Percentiles rank a stretch among this genome's conserved stretches.
Evolutionary conservation across 208 protist species (phyloP).

Genomic region (Phytomonas francai): DNA sequence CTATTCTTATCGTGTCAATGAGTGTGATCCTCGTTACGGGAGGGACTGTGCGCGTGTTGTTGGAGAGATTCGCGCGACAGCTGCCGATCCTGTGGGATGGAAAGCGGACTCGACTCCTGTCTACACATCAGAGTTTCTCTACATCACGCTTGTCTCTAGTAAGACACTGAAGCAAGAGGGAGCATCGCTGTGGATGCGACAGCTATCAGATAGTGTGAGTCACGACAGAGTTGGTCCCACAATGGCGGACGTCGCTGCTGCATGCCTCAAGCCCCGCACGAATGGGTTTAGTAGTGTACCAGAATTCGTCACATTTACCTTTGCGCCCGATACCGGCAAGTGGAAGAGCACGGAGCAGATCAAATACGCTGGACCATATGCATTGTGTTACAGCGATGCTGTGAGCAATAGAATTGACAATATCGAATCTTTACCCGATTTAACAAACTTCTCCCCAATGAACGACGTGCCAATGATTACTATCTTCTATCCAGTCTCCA

Average conservation of each 20-base stretch:
- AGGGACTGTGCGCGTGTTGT: slow-evolving; percentile 72
- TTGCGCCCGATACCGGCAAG: slow-evolving; percentile 9
- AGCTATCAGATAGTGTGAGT: background rate
- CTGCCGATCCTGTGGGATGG: slow-evolving; percentile 46
- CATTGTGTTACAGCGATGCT: slow-evolving; percentile 47
- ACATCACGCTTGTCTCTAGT: slow-evolving; percentile 28
- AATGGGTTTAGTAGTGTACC: slow-evolving; percentile 1
- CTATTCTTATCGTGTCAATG: slow-evolving; percentile 43
- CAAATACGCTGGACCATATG: slow-evolving; percentile 30
- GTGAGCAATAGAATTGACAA: background rate
- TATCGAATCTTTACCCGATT: background rate
- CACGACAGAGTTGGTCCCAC: slow-evolving; percentile 4
- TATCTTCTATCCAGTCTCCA: slow-evolving; percentile 43
- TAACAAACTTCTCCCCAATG: background rate
- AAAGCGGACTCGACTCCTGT: slow-evolving; percentile 30
- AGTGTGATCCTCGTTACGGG: slow-evolving; percentile 5
- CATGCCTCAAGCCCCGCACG: slow-evolving; percentile 21
- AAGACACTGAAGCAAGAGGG: background rate
- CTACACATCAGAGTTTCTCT: slow-evolving; percentile 36
- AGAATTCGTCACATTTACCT: slow-evolving; percentile 23
- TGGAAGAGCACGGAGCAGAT: slow-evolving; percentile 18
- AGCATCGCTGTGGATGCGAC: background rate
- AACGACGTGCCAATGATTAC: background rate
- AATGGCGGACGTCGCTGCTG: slow-evolving; percentile 35
- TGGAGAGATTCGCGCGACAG: slow-evolving; percentile 38